A percentile compares a stretch with the other conserved stretches of the same genome.
Evolutionary conservation across 1,284 basidiomycete genomes (phyloP).

Genomic region (Dichomitus squalens): DNA sequence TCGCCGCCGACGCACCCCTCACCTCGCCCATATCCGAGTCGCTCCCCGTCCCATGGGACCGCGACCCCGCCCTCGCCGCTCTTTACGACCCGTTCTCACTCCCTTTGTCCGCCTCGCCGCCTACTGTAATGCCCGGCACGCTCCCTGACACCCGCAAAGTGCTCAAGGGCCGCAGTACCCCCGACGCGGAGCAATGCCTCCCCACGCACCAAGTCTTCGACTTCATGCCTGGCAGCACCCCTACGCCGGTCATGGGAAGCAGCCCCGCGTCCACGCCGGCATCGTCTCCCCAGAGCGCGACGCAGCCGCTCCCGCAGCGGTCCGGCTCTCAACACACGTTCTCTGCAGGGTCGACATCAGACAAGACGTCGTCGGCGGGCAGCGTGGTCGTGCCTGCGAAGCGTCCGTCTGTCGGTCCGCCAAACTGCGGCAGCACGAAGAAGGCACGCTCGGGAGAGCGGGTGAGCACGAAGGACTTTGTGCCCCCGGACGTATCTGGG

Average conservation of each 20-base stretch:
- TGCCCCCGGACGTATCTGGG: constrained; percentile 86
- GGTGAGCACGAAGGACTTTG: constrained; percentile 79
- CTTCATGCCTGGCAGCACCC: constrained; percentile 33
- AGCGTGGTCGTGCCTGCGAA: constrained; percentile 32
- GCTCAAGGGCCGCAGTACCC: constrained; percentile 51
- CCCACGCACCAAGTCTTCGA: constrained; percentile 75
- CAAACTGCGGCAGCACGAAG: constrained; percentile 46
- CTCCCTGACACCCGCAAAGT: constrained; percentile 42
- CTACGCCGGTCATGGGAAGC: constrained; percentile 8
- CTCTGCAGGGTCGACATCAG: constrained; percentile 32
- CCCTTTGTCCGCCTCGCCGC: constrained; percentile 53
- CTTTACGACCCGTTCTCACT: constrained; percentile 40
- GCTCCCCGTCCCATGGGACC: constrained; percentile 44
- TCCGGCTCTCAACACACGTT: constrained; percentile 28
- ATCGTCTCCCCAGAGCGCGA: constrained; percentile 26
- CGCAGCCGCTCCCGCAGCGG: constrained; percentile 37
- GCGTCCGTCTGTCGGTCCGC: constrained; percentile 45
- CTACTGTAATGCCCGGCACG: constrained; percentile 40
- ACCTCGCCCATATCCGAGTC: constrained; percentile 51
- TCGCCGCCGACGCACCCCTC: constrained; percentile 55
- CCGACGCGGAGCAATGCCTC: constrained; percentile 60
- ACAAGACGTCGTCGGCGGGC: constrained; percentile 15
- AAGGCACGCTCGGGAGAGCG: constrained; percentile 64
- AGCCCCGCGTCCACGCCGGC: constrained; percentile 32
- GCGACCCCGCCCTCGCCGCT: constrained; percentile 42